Evolutionary conservation across 163 green algal species (phyloP), one percentile per base, ranked within the genome.

Genomic region (Chloroidium sp.): DNA sequence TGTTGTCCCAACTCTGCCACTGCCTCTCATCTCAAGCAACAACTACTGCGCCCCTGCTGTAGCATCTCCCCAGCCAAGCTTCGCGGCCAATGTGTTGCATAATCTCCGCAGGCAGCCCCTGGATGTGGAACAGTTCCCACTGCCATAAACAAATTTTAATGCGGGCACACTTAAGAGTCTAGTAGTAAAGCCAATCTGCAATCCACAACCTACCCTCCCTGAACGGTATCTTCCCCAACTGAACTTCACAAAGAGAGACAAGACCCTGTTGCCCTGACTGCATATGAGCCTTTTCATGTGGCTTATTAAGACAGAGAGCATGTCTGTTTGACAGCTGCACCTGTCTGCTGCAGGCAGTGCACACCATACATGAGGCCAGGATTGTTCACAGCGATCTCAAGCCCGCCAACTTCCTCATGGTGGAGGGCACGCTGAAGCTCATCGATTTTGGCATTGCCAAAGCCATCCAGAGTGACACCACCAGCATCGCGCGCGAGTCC

Each of bases 391-490:
- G 88, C 12, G 94, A 98, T 85, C 89, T 98, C 4, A 98, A 98
- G 88, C 94, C 94, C 0, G 94, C 94, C 82, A 98, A 98, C 87
- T 97, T 97, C 86, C 84, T 98, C 80, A 85, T 97, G 84, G 94
- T 98, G 79, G 90, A 95, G 87, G 95, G 96, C 1, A 85, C 92
- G 84, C 89, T 99, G 10, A 98, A 98, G 90, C 93, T 99, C 1
- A 98, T 99, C 74, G 96, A 99, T 85, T 98, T 99, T 90, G 96
- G 96, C 81, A 99, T 99, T 82, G 96, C 96, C 75, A 98, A 97
- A 85, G 89, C 91, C 77, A 98, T 99, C 79, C 85, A 90, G 67
- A 87, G 89, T 6, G 92, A 98, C 90, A 97, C 94, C 61, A 98
- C 96, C 59, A 94, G 89, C 84, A 98, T 99, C 81, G 91, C 92